phyloP scores from a whole-genome alignment of 1,284 basidiomycete genomes.

The Cystobasidium slooffiae region DNA sequence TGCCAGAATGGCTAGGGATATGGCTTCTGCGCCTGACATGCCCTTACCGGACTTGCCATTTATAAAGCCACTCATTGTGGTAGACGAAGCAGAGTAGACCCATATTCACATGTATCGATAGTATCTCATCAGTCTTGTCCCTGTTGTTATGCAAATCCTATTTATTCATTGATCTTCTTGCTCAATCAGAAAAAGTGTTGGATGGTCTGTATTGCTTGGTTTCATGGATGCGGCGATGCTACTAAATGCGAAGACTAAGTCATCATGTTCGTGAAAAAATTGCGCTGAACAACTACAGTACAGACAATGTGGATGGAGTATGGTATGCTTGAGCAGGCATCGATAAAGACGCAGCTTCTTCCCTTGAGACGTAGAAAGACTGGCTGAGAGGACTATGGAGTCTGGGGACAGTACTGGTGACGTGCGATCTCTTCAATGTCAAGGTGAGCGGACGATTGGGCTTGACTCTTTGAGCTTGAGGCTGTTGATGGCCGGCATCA shows the following conservation, averaged over 20 bases:
- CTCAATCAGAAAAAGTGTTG: not conserved
- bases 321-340: not conserved
- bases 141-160: not conserved
- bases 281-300: not conserved
- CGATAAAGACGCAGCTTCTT: not conserved
- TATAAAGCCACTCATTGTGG: slow-evolving; percentile 33
- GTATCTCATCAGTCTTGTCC: too few relatives aligned
- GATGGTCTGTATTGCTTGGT: not conserved
- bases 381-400: slow-evolving; percentile 24
- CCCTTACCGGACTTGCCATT: slow-evolving; percentile 9
- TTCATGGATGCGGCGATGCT: too few relatives aligned
- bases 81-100: slow-evolving; percentile 26
- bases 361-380: not conserved
- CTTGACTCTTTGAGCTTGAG: not conserved
- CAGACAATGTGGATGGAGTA: not conserved
- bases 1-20: not conserved
- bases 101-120: not conserved
- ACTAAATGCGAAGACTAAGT: too few relatives aligned
- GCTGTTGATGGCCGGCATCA: not conserved
- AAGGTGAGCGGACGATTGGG: slow-evolving; percentile 1
- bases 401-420: slow-evolving; percentile 11
- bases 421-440: not conserved
- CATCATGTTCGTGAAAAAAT: too few relatives aligned
- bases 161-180: not conserved
- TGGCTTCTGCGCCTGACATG: not conserved